Percentiles rank a stretch among this genome's conserved stretches.
phyloP scores from a whole-genome alignment of 768 basidiomycete genomes.

The Filobasidium floriforme region DNA sequence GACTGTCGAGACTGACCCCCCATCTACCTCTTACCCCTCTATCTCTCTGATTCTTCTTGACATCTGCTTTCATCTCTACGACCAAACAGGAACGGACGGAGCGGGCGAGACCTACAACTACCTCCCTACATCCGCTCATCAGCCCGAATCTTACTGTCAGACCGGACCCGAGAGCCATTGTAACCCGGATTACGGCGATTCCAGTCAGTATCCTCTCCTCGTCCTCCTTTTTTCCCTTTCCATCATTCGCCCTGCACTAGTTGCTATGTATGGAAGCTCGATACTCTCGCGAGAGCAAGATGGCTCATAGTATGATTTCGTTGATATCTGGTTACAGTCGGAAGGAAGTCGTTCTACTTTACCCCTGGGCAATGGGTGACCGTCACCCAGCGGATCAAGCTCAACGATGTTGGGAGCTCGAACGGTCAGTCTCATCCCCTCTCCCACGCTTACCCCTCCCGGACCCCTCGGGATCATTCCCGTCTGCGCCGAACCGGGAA shows the following conservation, averaged over 20 bases:
- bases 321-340: slow-evolving; percentile 44
- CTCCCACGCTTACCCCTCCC: slow-evolving; percentile 7
- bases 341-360: slow-evolving; percentile 62
- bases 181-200: slow-evolving; percentile 54
- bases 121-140: slow-evolving; percentile 49
- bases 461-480: too few relatives aligned
- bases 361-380: slow-evolving; percentile 60
- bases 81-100: slow-evolving; percentile 50
- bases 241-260: too few relatives aligned
- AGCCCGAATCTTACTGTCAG: slow-evolving; percentile 51
- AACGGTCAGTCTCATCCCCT: slow-evolving; percentile 52
- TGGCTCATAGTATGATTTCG: too few relatives aligned
- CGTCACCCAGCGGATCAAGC: slow-evolving; percentile 61
- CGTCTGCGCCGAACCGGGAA: neutral
- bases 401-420: slow-evolving; percentile 62
- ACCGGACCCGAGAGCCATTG: slow-evolving; percentile 50
- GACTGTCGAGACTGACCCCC: too few relatives aligned
- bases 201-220: slow-evolving; percentile 29
- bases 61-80: slow-evolving; percentile 1
- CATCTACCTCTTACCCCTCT: too few relatives aligned
- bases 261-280: too few relatives aligned
- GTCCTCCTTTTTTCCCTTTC: slow-evolving; percentile 1
- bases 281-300: too few relatives aligned
- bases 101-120: slow-evolving; percentile 66
- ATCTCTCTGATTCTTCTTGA: neutral